Evolutionary conservation across 305 asterid genomes (phyloP), one percentile per base, ranked within the genome.

Genomic region (Solanum hybrid): DNA sequence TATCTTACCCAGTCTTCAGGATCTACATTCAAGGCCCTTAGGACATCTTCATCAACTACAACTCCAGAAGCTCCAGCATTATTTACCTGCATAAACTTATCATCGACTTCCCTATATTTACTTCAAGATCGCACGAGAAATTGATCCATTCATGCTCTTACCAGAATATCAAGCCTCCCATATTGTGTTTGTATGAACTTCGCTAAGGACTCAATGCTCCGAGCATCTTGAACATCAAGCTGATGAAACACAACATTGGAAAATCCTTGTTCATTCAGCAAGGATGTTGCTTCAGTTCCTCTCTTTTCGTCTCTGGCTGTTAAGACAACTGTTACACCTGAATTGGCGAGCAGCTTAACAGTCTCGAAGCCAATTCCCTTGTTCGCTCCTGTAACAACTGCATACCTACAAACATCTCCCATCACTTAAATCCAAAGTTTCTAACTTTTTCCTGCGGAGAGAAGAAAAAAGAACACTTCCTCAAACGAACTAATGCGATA

Each of bases 11-110:
- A 95, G 51, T 51, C 14, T 89, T 90, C 93, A 81, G 96, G 95
- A 88, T 94, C 98, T 10, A 97, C 90, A 24, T 96, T 95, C 80
- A 91, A 81, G 77, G 95, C 94, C 93, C 95, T 93, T 36, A 96
- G 89, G 46, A 92, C 94, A 85, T 93, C 96, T 90, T 51, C 97
- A 91, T 96, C 98, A 85, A 96, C 98, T 16, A 89, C 92, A 35
- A 94, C 96, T 78, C 98, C 99, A 69, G 95, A 90, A 93, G 94
- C 96, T 89, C 98, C 98, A 72, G 98, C 98, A 86, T 96, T 96
- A 91, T 95, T 96, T 60, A 96, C 95, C 98, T 95, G 95, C 81
- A 85, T 87, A 71, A 76, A 34, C 72, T 88, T 42, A 35, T 24
- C 36, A 88, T 56, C 86, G 75, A 60, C 64, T 46, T 51, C 24